Evolutionary conservation across 1,284 basidiomycete genomes (phyloP).

Genomic region (Tetrapyrgos nigripes): DNA sequence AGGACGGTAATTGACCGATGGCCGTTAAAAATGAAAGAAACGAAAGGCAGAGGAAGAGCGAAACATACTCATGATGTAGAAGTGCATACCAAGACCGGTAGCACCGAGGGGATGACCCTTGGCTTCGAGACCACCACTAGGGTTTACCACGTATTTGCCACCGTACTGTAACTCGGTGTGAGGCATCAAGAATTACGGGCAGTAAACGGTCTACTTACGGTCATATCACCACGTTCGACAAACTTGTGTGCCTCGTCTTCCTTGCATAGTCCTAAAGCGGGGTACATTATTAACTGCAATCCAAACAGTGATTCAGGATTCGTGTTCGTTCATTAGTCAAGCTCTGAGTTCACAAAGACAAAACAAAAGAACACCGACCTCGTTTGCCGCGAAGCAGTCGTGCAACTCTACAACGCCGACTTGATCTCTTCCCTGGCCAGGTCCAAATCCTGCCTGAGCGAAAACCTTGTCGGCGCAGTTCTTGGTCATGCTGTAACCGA

Average conservation of each 20-base stretch:
- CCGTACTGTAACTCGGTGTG: conserved; percentile 61
- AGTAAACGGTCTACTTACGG: conserved; percentile 49
- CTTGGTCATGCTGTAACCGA: conserved; percentile 80
- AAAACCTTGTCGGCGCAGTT: conserved; percentile 76
- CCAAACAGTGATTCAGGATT: neutral
- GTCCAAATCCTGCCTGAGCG: conserved; percentile 69
- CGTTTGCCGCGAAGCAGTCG: conserved; percentile 85
- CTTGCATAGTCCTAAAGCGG: conserved; percentile 80
- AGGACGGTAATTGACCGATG: neutral
- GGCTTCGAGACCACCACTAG: conserved; percentile 86
- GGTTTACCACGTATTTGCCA: conserved; percentile 89
- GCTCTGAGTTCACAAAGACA: neutral
- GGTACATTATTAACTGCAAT: conserved; percentile 77
- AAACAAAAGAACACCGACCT: conserved; percentile 47
- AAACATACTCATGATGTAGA: conserved; percentile 79
- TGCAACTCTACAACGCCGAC: conserved; percentile 89
- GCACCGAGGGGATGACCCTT: conserved; percentile 89
- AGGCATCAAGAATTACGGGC: neutral
- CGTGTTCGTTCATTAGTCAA: neutral
- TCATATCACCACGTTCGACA: conserved; percentile 82
- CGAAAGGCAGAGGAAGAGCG: conserved; percentile 12
- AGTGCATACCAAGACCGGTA: conserved; percentile 88
- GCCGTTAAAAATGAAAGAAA: neutral
- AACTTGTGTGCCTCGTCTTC: conserved; percentile 77
- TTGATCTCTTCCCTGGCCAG: conserved; percentile 70